Percentiles rank a stretch among this genome's conserved stretches.
Evolutionary conservation across 352 stramenopile species (phyloP).

Genomic region (Pythium dissimile): DNA sequence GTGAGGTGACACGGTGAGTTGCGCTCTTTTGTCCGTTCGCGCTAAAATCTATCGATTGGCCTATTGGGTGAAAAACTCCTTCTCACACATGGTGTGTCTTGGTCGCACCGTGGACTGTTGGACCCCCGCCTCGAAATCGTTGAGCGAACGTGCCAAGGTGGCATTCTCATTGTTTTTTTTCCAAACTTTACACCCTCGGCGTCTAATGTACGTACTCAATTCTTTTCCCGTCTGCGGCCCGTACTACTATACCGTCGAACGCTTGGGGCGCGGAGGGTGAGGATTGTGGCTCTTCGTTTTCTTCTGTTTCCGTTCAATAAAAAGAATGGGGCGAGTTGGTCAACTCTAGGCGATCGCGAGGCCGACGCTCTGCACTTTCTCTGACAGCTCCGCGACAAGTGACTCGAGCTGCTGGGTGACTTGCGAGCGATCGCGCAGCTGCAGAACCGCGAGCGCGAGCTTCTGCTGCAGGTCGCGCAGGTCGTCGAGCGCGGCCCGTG

Average conservation of each 20-base stretch:
- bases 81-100: no score
- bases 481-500: conserved; percentile 53
- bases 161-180: neutral
- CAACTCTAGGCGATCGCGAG: conserved; percentile 43
- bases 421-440: conserved; percentile 60
- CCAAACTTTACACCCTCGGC: neutral
- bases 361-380: conserved; percentile 66
- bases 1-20: no score
- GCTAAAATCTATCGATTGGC: no score
- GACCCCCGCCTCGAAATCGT: no score
- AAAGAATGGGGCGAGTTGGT: neutral
- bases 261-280: neutral
- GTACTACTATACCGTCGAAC: neutral
- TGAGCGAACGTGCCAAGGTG: neutral
- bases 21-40: no score
- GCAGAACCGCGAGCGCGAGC: conserved; percentile 46
- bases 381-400: conserved; percentile 59
- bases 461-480: conserved; percentile 59
- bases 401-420: conserved; percentile 53
- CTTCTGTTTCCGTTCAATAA: neutral
- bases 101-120: no score
- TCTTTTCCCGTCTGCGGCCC: neutral
- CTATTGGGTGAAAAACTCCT: no score
- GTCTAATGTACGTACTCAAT: neutral
- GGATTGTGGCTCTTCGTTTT: neutral